Evolutionary conservation across 352 stramenopile species (phyloP), one percentile per base, ranked within the genome.

Genomic region (Phytophthora agathidicida): DNA sequence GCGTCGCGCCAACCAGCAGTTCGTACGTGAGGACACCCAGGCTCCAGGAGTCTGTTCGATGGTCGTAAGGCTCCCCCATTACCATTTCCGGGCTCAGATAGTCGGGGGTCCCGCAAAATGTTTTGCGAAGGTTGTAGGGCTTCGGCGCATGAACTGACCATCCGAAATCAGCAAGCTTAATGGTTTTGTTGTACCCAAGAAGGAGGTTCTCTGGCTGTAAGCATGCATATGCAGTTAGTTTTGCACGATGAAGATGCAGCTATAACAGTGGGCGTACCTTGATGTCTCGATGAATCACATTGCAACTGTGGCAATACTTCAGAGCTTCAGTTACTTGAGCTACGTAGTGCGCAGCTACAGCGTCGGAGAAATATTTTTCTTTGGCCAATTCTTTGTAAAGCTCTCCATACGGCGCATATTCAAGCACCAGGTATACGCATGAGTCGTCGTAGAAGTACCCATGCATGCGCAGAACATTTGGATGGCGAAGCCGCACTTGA

Each of bases 131-230:
- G 26, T 79, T 71, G 50, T 80, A 73, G 1, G 86, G 72, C n/a
- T 77, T 75, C 2, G 79, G 77, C 0, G 85, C 88, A 51, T 93
- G 79, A 5, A 94, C 83, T 2, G 88, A 92, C 83, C 87, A 93
- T 7, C 88, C 88, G 33, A 96, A 96, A 54, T 96, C 88, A 26
- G 88, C 88, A 32, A 96, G 71, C 56, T 96, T 96, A 37, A 96
- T 76, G 5, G 72, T 83, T 46, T 89, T 71, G 28, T 93, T 88
- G 24, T 72, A 65, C 10, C 83, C 86, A 30, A 96, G 52, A 11
- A 96, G 57, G 2, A 96, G 51, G 56, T 96, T 96, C 46, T 96
- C 86, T 16, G 85, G 86, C 84, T 94, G 39, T 1, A 52, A 32
- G 42, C 14, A 45, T 24, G 31, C 11, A 31, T 4, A 49, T 28